Evolutionary conservation across 1,284 basidiomycete genomes (phyloP).

Genomic region (Leccinum griseonigrum): DNA sequence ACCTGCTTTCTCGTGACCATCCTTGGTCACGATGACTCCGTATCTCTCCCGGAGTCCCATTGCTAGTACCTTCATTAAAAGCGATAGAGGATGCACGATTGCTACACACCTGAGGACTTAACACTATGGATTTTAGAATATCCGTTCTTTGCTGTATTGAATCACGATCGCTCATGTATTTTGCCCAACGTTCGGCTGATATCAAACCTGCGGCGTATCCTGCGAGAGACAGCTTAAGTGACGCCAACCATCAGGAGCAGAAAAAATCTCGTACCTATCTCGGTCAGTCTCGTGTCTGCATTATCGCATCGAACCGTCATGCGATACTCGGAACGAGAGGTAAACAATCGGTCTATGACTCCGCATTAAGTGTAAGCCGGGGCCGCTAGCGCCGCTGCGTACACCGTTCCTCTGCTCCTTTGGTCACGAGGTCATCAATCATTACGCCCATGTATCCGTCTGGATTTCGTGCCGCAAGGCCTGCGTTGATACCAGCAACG

Average conservation of each 20-base stretch:
- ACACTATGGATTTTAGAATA: slow-evolving; percentile 44
- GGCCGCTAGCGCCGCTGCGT: slow-evolving; percentile 14
- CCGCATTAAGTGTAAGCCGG: slow-evolving; percentile 5
- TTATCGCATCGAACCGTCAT: slow-evolving; percentile 88
- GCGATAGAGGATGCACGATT: neutral
- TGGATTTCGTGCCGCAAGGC: slow-evolving; percentile 60
- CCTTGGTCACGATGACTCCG: slow-evolving; percentile 55
- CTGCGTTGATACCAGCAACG: slow-evolving; percentile 86
- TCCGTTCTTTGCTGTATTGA: slow-evolving; percentile 52
- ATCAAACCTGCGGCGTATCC: slow-evolving; percentile 58
- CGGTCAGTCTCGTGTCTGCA: slow-evolving; percentile 79
- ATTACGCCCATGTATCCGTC: slow-evolving; percentile 87
- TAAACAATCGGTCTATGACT: slow-evolving; percentile 86
- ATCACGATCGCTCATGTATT: slow-evolving; percentile 45
- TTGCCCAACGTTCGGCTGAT: slow-evolving; percentile 60
- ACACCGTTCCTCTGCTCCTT: slow-evolving; percentile 90
- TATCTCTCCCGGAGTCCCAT: slow-evolving; percentile 45
- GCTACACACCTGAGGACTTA: slow-evolving; percentile 59
- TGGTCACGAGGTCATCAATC: slow-evolving; percentile 86
- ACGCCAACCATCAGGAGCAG: neutral
- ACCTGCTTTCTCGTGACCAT: slow-evolving; percentile 64
- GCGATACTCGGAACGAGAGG: slow-evolving; percentile 85
- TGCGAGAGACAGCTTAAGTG: slow-evolving; percentile 21
- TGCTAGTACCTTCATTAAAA: slow-evolving; percentile 35
- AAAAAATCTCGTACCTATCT: slow-evolving; percentile 48